Evolutionary conservation across 1,139 yeast species (phyloP), one percentile per base, ranked within the genome.

Genomic region (Pichia sp.): DNA sequence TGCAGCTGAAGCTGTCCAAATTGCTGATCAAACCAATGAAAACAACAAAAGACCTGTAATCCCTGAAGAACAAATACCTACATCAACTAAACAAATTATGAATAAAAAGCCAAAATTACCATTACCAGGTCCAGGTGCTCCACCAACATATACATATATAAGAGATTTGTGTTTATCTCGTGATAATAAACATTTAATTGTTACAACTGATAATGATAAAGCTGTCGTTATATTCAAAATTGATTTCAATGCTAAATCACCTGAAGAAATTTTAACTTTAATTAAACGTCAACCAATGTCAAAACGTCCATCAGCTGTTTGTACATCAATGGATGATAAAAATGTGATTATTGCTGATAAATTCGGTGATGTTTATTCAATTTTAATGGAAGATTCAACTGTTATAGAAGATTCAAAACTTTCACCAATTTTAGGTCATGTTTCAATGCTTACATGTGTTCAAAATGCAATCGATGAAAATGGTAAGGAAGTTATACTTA

Each of bases 281-380:
- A 54, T 73, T 35, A 82, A 84, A 54, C 77, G 93, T 57, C 89
- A 86, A 56, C 71, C 75, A 7, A 79, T 86, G 56, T 86, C 96
- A 21, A 91, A 91, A 62, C 77, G 97, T 59, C 96, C 97, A 10
- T 81, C 88, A 50, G 80, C 95, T 1, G 68, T 86, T 14, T 70
- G 85, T n/a, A 63, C 79, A 4, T 71, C 81, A 8, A 60, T 63
- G 18, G 76, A 73, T 46, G 76, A 71, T 42, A 52, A 58, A 3
- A 65, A 67, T 5, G 64, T 86, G 11, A 60, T 88, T 2, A 74
- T 88, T 18, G 96, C 95, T n/a, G 99, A 93, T 61, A 93, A 93
- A 65, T 91, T 89, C 59, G 99, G 99, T 36, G 99, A 93, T 62
- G 96, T 88, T 6, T 91, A 84, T 58, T 59, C 71, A 2, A 69